A percentile compares a stretch with the other conserved stretches of the same genome.
Conservation (phyloP, 345 rosid species). For the Euphorbia pulcherrima region DNA sequence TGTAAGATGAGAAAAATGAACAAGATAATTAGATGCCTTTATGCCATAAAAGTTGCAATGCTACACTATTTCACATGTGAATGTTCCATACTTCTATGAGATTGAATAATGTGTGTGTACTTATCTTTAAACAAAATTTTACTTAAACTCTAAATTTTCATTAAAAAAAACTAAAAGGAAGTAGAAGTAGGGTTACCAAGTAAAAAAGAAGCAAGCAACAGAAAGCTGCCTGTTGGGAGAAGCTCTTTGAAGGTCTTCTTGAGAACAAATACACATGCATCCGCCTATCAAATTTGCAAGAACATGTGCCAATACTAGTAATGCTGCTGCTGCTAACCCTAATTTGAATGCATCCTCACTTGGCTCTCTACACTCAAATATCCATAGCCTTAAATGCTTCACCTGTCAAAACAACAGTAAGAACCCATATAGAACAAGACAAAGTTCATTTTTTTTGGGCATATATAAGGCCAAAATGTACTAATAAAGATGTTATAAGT, state of each 20-base stretch:
- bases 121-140: background rate
- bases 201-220: slow-evolving; percentile 58
- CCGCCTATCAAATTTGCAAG: slow-evolving; percentile 70
- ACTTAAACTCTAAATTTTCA: too few species aligned
- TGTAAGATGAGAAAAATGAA: too few species aligned
- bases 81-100: too few species aligned
- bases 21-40: too few species aligned
- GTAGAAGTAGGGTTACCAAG: slow-evolving; percentile 52
- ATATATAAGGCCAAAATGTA: background rate
- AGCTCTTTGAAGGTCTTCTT: slow-evolving; percentile 67
- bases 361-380: slow-evolving; percentile 86
- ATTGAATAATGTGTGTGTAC: too few species aligned
- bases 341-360: slow-evolving; percentile 77
- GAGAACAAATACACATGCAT: slow-evolving; percentile 77
- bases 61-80: too few species aligned
- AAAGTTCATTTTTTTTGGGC: background rate
- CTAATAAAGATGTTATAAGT: background rate
- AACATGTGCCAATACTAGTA: slow-evolving; percentile 63
- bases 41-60: too few species aligned
- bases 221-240: slow-evolving; percentile 69
- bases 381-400: slow-evolving; percentile 74
- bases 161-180: background rate
- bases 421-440: too few species aligned
- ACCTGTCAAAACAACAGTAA: slow-evolving; percentile 37
- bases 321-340: slow-evolving; percentile 71